These are phyloP conservation scores for Scheffersomyces spartinae DNA, from an alignment of 805 yeast species.

Conservation along the genomic window DNA sequence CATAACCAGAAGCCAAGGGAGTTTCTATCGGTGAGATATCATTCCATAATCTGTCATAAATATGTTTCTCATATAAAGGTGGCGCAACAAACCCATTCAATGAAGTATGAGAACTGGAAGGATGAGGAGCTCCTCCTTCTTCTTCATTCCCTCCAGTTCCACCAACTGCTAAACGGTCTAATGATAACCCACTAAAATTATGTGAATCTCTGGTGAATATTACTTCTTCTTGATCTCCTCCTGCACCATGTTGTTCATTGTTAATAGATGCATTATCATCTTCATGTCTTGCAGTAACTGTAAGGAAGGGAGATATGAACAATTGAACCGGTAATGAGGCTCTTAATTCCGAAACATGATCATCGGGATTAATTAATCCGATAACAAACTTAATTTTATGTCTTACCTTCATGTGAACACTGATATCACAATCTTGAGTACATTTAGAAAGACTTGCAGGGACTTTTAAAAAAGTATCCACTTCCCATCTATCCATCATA, in stretches of 20 bases:
- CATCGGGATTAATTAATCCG: slow-evolving; percentile 76
- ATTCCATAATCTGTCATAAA: slow-evolving; percentile 70
- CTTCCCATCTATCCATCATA: slow-evolving; percentile 59
- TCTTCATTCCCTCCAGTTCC: slow-evolving; percentile 1
- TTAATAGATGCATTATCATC: slow-evolving; percentile 6
- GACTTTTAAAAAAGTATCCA: slow-evolving; percentile 44
- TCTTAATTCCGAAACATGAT: slow-evolving; percentile 83
- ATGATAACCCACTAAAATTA: slow-evolving; percentile 6
- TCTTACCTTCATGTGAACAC: slow-evolving; percentile 62
- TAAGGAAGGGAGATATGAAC: slow-evolving; percentile 72
- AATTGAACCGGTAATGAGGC: slow-evolving; percentile 78
- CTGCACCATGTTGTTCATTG: slow-evolving; percentile 1
- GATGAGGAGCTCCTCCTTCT: background rate
- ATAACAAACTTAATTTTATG: slow-evolving; percentile 81
- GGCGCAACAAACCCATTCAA: slow-evolving; percentile 56
- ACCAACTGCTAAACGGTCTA: slow-evolving; percentile 1
- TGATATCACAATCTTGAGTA: slow-evolving; percentile 79
- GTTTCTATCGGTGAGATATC: slow-evolving; percentile 45
- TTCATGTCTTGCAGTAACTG: slow-evolving; percentile 41
- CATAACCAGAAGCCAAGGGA: slow-evolving; percentile 31
- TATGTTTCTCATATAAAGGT: slow-evolving; percentile 72
- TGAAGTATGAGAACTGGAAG: slow-evolving; percentile 17
- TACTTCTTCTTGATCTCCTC: slow-evolving; percentile 15
- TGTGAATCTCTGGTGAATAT: slow-evolving; percentile 15
- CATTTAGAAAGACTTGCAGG: slow-evolving; percentile 68